Conservation (phyloP, 495 filamentous ascomycete genomes). For the Copromyces sp. region DNA sequence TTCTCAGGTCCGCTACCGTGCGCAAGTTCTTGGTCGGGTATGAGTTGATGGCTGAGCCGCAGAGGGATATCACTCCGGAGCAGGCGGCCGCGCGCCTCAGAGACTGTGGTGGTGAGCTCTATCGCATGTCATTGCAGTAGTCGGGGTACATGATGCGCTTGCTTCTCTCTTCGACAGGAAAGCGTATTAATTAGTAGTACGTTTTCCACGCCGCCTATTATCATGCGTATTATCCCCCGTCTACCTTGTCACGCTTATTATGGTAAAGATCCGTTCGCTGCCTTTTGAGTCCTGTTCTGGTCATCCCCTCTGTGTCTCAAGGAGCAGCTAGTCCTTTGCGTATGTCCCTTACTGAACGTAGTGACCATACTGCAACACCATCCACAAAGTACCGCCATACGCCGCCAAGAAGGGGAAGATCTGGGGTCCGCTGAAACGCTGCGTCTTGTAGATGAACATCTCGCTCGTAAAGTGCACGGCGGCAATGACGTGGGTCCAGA, state of each 20-base stretch:
- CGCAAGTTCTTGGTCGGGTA: conserved; percentile 94
- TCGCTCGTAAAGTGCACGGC: conserved; percentile 73
- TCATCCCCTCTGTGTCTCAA: neutral
- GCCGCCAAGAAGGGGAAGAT: conserved; percentile 65
- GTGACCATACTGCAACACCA: conserved; percentile 57
- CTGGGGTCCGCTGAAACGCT: conserved; percentile 57
- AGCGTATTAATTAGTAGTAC: conserved; percentile 6
- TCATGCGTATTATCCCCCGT: neutral
- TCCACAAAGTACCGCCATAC: conserved; percentile 64
- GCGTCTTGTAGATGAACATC: conserved; percentile 63
- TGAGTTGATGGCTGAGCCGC: conserved; percentile 92
- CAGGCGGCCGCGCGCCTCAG: conserved; percentile 77
- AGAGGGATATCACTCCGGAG: conserved; percentile 95
- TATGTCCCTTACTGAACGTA: conserved; percentile 41
- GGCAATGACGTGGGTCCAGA: conserved; percentile 74
- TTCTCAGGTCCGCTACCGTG: conserved; percentile 86
- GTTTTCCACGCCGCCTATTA: neutral
- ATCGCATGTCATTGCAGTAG: conserved; percentile 56
- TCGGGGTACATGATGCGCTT: neutral
- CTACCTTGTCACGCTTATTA: neutral
- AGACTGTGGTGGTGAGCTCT: conserved; percentile 67
- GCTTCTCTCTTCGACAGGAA: neutral
- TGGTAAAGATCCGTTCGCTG: neutral
- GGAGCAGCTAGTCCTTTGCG: neutral
- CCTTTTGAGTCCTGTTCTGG: neutral